Percentiles rank a stretch among this genome's conserved stretches.
phyloP scores from a whole-genome alignment of 768 basidiomycete genomes.

The Trametes gibbosa region DNA sequence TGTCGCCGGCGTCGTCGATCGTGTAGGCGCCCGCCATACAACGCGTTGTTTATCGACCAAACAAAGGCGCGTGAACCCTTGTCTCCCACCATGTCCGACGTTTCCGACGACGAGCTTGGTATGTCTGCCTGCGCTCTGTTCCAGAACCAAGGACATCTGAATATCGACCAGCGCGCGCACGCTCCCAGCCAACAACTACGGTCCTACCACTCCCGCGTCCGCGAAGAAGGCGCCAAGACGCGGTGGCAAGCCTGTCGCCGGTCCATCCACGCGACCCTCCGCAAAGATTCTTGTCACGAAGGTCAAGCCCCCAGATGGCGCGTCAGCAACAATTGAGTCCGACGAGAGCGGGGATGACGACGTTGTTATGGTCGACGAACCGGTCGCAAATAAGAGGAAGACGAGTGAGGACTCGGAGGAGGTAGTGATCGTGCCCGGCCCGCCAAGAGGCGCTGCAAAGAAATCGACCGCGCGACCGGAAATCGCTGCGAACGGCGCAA shows the following conservation, averaged over 20 bases:
- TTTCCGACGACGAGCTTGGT: conserved; percentile 28
- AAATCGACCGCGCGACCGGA: conserved; percentile 7
- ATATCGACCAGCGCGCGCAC: conserved; percentile 2
- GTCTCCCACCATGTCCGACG: conserved; percentile 21
- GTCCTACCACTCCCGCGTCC: conserved; percentile 31
- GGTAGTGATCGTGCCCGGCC: conserved; percentile 1
- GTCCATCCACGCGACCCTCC: conserved; percentile 25
- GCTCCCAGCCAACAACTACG: conserved; percentile 24
- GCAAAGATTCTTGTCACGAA: conserved; percentile 16
- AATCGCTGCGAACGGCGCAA: conserved; percentile 23
- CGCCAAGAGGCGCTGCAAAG: conserved; percentile 11
- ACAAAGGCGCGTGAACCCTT: conserved; percentile 15
- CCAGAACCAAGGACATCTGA: conserved; percentile 11
- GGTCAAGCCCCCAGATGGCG: background rate
- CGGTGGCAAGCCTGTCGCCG: conserved; percentile 22
- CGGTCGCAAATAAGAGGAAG: conserved; percentile 11
- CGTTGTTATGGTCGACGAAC: conserved; percentile 16
- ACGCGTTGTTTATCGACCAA: conserved; percentile 12
- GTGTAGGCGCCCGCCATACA: conserved; percentile 7
- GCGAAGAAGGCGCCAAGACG: conserved; percentile 25
- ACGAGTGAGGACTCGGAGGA: conserved; percentile 9
- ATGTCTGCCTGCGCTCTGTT: background rate
- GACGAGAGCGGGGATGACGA: conserved; percentile 22
- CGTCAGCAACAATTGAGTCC: conserved; percentile 11
- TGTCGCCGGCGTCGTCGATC: background rate